These are phyloP conservation scores for Cystofilobasidium capitatum DNA, from an alignment of 768 basidiomycete species.

Conservation along the genomic window DNA sequence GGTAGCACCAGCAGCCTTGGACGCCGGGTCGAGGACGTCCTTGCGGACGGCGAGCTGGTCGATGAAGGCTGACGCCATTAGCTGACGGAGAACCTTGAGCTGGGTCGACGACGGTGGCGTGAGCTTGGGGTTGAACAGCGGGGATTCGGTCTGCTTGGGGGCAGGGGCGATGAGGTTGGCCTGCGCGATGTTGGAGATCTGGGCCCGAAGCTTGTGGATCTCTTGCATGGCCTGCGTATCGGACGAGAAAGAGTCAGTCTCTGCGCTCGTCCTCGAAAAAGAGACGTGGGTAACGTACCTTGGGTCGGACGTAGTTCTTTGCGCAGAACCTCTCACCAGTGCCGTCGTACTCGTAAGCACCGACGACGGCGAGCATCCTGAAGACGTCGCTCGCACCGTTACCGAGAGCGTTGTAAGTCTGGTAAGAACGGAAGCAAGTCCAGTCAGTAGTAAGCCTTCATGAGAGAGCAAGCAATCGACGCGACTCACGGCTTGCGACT, in stretches of 20 bases:
- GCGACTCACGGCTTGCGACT: conserved; percentile 60
- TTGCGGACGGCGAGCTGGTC: conserved; percentile 90
- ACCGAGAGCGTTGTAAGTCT: conserved; percentile 75
- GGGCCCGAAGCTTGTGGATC: conserved; percentile 85
- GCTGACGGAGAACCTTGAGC: conserved; percentile 82
- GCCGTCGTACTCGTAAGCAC: conserved; percentile 87
- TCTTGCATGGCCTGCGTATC: conserved; percentile 93
- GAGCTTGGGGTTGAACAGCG: conserved; percentile 56
- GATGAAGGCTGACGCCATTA: conserved; percentile 80
- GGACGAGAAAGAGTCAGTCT: neutral
- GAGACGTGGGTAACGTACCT: conserved; percentile 47
- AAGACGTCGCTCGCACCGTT: conserved; percentile 74
- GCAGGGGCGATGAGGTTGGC: conserved; percentile 49
- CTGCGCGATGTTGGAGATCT: conserved; percentile 74
- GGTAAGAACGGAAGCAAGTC: neutral
- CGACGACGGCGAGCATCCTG: conserved; percentile 81
- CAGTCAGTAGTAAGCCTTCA: neutral
- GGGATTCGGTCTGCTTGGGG: conserved; percentile 35
- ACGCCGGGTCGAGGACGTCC: conserved; percentile 59
- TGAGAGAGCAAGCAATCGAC: neutral
- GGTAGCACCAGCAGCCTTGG: conserved; percentile 51
- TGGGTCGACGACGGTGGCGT: conserved; percentile 62
- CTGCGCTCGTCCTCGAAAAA: neutral
- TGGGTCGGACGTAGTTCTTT: conserved; percentile 79
- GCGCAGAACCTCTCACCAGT: conserved; percentile 70